Percentiles rank a stretch among this genome's conserved stretches.
Conservation (phyloP, 2,329 filamentous ascomycete species). For the Byssochlamys sp. region DNA sequence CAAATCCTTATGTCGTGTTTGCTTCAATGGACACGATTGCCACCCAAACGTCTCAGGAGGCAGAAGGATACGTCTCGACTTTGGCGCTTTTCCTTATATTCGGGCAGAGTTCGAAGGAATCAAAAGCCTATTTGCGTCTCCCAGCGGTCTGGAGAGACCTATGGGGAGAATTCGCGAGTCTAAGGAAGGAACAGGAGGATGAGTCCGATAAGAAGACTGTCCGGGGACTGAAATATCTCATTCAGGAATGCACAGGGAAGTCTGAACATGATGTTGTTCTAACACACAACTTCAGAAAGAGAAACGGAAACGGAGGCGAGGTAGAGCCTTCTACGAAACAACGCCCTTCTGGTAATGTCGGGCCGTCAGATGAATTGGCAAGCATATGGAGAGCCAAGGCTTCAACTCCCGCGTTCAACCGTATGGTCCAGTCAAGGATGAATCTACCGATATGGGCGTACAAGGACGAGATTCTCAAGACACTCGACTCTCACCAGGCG, state of each 20-base stretch:
- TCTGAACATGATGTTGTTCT: constrained; percentile 67
- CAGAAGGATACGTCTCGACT: constrained; percentile 77
- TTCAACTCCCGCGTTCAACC: constrained; percentile 52
- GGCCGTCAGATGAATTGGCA: constrained; percentile 33
- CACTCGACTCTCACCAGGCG: constrained; percentile 71
- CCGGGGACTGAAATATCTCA: constrained; percentile 47
- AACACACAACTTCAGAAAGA: constrained; percentile 61
- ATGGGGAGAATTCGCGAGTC: constrained; percentile 67
- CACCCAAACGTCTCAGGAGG: constrained; percentile 66
- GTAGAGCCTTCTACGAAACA: constrained; percentile 16
- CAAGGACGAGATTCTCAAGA: constrained; percentile 63
- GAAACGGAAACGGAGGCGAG: constrained; percentile 25
- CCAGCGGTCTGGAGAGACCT: constrained; percentile 75
- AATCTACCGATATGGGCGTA: constrained; percentile 86
- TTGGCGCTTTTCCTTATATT: constrained; percentile 73
- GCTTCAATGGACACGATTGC: constrained; percentile 68
- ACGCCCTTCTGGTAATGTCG: constrained; percentile 13
- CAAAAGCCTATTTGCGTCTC: constrained; percentile 70
- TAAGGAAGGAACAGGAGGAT: constrained; percentile 62
- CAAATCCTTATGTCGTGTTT: constrained; percentile 41
- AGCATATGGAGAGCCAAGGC: constrained; percentile 45
- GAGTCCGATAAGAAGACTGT: constrained; percentile 59
- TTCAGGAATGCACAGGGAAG: constrained; percentile 27
- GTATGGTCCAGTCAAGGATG: constrained; percentile 69
- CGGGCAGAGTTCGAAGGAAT: constrained; percentile 67